Percentiles rank a stretch among this genome's conserved stretches.
Conservation (phyloP, 306 rosid genomes). For the Cicer yamashitae region DNA sequence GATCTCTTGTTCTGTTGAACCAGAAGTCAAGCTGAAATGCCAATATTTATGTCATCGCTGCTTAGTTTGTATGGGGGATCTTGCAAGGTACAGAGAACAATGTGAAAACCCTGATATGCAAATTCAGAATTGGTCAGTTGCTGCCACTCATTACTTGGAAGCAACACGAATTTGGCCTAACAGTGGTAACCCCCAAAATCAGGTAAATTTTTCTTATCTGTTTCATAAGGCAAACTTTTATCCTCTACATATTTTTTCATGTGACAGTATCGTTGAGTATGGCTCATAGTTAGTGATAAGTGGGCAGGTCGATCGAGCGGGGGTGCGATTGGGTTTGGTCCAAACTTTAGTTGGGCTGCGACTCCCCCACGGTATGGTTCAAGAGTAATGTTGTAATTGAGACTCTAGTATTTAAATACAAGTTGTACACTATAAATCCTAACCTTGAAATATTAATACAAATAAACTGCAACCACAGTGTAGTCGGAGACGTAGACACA, state of each 20-base stretch:
- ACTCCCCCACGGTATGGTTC: no score
- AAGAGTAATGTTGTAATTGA: no score
- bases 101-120: constrained; percentile 64
- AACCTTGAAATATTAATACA: no score
- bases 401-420: no score
- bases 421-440: no score
- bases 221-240: constrained; percentile 9
- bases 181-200: constrained; percentile 96
- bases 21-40: constrained; percentile 62
- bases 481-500: no score
- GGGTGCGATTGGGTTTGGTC: no score
- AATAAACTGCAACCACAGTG: no score
- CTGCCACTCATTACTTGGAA: constrained; percentile 87
- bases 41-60: constrained; percentile 90
- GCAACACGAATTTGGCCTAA: constrained; percentile 93
- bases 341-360: no score
- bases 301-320: no score
- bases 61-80: constrained; percentile 95
- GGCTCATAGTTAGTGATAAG: no score
- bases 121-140: constrained; percentile 81
- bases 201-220: constrained; percentile 54
- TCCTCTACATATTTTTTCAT: constrained; percentile 15
- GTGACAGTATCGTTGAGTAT: constrained; percentile 14
- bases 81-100: constrained; percentile 84
- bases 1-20: constrained; percentile 49